Percentiles rank a stretch among this genome's conserved stretches.
Evolutionary conservation across 345 rosid genomes (phyloP).

Genomic region (Psidium guajava): DNA sequence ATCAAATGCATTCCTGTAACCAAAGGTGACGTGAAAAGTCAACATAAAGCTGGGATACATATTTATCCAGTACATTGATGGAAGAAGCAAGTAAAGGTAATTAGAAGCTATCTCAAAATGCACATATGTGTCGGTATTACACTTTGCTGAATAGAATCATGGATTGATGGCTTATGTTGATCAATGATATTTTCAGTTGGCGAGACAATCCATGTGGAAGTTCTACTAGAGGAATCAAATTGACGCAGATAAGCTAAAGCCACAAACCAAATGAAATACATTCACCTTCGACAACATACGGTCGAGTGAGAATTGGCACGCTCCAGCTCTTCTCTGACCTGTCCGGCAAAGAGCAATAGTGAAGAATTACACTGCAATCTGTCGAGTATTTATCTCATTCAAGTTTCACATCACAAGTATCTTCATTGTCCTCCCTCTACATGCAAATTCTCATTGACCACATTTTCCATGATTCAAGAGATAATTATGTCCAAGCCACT

Average conservation of each 20-base stretch:
- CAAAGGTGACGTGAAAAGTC: fast-evolving
- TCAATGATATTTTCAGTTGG: background rate
- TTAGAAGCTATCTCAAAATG: background rate
- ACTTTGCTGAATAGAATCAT: background rate
- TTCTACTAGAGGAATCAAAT: background rate
- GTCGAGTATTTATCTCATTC: background rate
- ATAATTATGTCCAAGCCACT: background rate
- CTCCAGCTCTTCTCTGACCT: conserved; percentile 2
- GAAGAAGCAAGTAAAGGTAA: background rate
- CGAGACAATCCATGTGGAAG: background rate
- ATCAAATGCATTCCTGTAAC: background rate
- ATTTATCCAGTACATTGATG: background rate
- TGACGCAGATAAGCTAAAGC: background rate
- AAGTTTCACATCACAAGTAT: background rate
- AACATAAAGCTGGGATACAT: background rate
- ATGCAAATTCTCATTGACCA: background rate
- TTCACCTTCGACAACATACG: background rate
- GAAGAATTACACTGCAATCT: background rate
- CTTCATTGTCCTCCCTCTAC: background rate
- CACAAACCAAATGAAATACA: background rate
- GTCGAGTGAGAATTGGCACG: background rate
- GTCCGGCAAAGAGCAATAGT: background rate
- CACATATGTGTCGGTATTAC: background rate
- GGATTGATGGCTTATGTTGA: background rate
- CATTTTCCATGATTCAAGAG: background rate